Evolutionary conservation across 257 asterid genomes (phyloP).

Genomic region (Przewalskia tangutica): DNA sequence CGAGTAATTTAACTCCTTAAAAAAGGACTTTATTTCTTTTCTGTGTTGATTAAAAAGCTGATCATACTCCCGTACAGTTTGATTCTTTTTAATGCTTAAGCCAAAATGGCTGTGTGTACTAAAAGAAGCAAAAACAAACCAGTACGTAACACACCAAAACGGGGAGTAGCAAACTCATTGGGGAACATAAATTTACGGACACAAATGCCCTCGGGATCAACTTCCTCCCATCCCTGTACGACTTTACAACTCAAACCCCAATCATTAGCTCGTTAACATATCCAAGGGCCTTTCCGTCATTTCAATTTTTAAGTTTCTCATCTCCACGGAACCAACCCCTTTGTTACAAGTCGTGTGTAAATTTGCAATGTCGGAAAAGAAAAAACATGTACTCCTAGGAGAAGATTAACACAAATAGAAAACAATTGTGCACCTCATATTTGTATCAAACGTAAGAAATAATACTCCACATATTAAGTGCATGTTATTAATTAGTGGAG

Average conservation of each 20-base stretch:
- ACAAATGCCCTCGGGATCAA: constrained; percentile 67
- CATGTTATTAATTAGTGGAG: neutral
- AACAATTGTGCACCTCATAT: neutral
- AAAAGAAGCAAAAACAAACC: constrained; percentile 30
- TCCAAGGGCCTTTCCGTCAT: constrained; percentile 25
- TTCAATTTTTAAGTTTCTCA: neutral
- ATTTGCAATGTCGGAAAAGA: neutral
- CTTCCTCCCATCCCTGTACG: constrained; percentile 29
- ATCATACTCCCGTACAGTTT: neutral
- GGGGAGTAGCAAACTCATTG: constrained; percentile 11
- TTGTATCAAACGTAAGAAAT: neutral
- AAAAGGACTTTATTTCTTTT: neutral
- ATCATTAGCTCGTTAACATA: constrained; percentile 24
- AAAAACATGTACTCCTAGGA: constrained; percentile 12
- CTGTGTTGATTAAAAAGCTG: constrained; percentile 4
- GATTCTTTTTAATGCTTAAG: neutral
- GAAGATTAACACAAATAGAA: no score
- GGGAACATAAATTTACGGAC: constrained; percentile 40
- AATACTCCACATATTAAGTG: neutral
- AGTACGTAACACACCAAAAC: constrained; percentile 23
- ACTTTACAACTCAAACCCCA: constrained; percentile 6
- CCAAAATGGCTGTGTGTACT: constrained; percentile 19
- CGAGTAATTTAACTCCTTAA: neutral
- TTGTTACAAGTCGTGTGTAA: neutral
- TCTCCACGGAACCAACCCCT: neutral